Evolutionary conservation across 2,329 filamentous ascomycete species (phyloP).

Genomic region (Camptophora hylomeconis): DNA sequence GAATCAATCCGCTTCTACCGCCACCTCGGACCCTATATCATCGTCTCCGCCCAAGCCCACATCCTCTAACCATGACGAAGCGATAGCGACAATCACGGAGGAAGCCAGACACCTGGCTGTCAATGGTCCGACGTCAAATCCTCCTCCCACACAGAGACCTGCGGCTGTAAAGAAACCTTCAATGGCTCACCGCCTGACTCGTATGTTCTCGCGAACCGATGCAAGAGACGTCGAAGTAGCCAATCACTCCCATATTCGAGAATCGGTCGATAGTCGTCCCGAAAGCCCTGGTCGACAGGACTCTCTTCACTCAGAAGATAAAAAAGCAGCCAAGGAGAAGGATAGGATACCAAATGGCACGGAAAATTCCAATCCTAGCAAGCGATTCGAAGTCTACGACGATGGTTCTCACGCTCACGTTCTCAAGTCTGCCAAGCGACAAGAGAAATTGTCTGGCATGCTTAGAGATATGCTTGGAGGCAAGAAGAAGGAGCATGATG

Average conservation of each 20-base stretch:
- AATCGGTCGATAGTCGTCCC: too few species aligned
- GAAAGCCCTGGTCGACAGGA: conserved; percentile 26
- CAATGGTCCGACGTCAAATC: conserved; percentile 1
- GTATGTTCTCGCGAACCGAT: conserved; percentile 33
- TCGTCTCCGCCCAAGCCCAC: conserved; percentile 2
- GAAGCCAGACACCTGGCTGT: conserved; percentile 3
- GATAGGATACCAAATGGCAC: conserved; percentile 21
- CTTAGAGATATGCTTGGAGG: conserved; percentile 70
- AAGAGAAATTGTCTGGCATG: conserved; percentile 91
- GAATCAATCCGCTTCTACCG: conserved; percentile 4
- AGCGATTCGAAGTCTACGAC: conserved; percentile 44
- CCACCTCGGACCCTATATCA: conserved; percentile 2
- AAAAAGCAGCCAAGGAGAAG: conserved; percentile 18
- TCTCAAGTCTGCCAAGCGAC: conserved; percentile 76
- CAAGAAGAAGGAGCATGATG: conserved; percentile 51
- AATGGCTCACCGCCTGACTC: conserved; percentile 32
- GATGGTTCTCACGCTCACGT: conserved; percentile 74
- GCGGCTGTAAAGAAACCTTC: conserved; percentile 22
- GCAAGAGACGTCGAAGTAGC: conserved; percentile 23
- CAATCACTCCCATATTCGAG: too few species aligned
- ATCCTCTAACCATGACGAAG: conserved; percentile 3
- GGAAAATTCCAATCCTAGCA: conserved; percentile 18
- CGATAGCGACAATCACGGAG: conserved; percentile 5
- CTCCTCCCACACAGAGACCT: background rate
- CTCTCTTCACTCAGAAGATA: conserved; percentile 15